Evolutionary conservation across 83 land plant species (phyloP), one percentile per base, ranked within the genome.

Genomic region (Picea abies): DNA sequence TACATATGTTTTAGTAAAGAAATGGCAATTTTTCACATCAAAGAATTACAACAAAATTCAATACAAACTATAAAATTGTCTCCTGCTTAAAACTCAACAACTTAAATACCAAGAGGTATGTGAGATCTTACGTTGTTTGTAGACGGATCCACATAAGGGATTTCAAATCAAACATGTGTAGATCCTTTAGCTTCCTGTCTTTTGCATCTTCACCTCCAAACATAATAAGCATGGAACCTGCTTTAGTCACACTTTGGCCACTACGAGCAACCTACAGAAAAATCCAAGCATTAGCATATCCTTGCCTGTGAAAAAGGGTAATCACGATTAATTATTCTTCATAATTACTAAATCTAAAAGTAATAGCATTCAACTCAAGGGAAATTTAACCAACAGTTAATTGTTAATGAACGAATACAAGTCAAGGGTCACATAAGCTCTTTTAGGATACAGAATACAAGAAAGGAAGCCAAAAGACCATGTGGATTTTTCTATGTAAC

Each of bases 131-230:
- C 99, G 86, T 89, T 79, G 94, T 93, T 83, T 88, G 93, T 79
- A 97, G 89, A 80, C 97, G 98, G 58, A 97, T 91, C 99, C 99
- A 97, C 64, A 91, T 95, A 47, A 89, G 84, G 23, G 99, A 94
- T 88, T 96, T 97, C 49, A 97, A 84, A 86, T 97, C 99, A 83
- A 97, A 93, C 92, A 97, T 93, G 80, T 97, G 94, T 7, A 97
- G 89, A 81, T 97, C 99, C 84, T 94, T 97, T 4, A 97, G 87
- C 82, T 95, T 97, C 71, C 87, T 90, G 60, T 93, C 94, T 83
- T 91, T 96, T 0, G 82, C 58, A 83, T 96, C 95, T 84, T 97
- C 98, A 72, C 99, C 99, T 14, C 97, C 99, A 88, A 97, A 97
- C 75, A 97, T 85, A 64, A 97, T 92, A 69, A 97, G 88, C 66